Conservation (phyloP, 208 protist genomes). For the Trypanosoma scelopori region DNA sequence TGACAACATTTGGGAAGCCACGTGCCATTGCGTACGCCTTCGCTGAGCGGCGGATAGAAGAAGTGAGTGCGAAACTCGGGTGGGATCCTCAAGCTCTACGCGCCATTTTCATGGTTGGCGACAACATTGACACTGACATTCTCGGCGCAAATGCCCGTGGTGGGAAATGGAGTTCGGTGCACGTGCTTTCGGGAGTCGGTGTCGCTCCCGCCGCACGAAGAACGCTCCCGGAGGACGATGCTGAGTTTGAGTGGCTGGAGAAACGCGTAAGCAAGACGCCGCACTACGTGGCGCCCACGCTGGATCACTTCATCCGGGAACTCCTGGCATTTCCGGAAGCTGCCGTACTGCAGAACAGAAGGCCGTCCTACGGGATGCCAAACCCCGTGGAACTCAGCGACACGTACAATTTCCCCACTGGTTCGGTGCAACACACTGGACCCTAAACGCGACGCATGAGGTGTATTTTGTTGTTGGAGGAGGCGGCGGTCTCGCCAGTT, state of each 20-base stretch:
- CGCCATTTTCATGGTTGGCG: conserved; percentile 85
- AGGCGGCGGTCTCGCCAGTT: too few species aligned
- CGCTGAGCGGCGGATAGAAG: conserved; percentile 57
- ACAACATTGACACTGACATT: conserved; percentile 86
- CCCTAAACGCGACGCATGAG: neutral
- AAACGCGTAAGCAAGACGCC: conserved; percentile 49
- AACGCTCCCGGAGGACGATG: conserved; percentile 53
- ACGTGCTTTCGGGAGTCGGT: conserved; percentile 75
- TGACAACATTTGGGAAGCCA: conserved; percentile 82
- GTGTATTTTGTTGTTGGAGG: too few species aligned
- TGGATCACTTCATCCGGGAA: conserved; percentile 88
- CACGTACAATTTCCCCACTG: conserved; percentile 49
- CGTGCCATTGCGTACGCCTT: conserved; percentile 81
- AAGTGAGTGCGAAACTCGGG: conserved; percentile 40
- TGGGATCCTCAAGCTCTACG: conserved; percentile 60
- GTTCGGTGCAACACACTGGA: neutral
- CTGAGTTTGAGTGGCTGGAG: conserved; percentile 77
- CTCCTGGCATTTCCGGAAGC: conserved; percentile 73
- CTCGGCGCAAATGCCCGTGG: conserved; percentile 80
- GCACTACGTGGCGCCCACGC: conserved; percentile 84
- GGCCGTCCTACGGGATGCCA: conserved; percentile 62
- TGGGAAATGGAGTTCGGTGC: conserved; percentile 71
- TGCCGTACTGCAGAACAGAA: conserved; percentile 66
- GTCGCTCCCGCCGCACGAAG: conserved; percentile 56
- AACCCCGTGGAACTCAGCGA: conserved; percentile 76